Base-by-base conservation (phyloP, 176 grass and related monocot genomes). In the Avena atlantica region DNA sequence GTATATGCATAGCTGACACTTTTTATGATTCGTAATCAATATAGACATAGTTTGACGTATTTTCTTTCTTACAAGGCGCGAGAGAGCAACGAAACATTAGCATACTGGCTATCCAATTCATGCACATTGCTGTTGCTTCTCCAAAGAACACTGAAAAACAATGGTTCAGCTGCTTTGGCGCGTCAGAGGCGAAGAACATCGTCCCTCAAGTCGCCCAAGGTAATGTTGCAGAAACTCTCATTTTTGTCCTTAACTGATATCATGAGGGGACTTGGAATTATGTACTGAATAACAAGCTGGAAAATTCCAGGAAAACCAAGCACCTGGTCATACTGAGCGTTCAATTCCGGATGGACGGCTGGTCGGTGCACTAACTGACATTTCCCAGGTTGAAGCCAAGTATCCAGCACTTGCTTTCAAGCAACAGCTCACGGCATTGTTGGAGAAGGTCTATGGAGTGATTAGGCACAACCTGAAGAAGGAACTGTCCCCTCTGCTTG, bases 381-480 rank as follows among this genome's bases (percentile, higher is more conserved):
- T 89, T 74, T 85, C 49, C 50, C 86, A 92, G 82, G 86, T 95
- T 84, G 93, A 95, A 86, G 93, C 93, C 23, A 95, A 92, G 49
- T 95, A 95, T 34, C 93, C 93, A 59, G 88, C 93, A 70, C 69
- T 92, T 82, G 74, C 91, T 36, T 95, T 95, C 86, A 95, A 92
- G 63, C 90, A 95, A 36, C 88, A 95, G 44, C 83, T 95, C 8
- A 95, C 88, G 20, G 93, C 90, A 61, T 85, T 90, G 86, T 19
- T 95, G 74, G 93, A 95, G 81, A 95, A 95, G 86, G 72, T 95
- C 12, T 95, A 92, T 87, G 93, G 93, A 78, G 90, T 92, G 9
- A 90, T 92, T 75, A 85, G 90, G 66, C 83, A 95, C 42, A 90
- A 92, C 55, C 49, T 95, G 70, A 95, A 95, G 86, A 95, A 95